Conservation (phyloP, 768 basidiomycete genomes). For the Termitomyces sp. region DNA sequence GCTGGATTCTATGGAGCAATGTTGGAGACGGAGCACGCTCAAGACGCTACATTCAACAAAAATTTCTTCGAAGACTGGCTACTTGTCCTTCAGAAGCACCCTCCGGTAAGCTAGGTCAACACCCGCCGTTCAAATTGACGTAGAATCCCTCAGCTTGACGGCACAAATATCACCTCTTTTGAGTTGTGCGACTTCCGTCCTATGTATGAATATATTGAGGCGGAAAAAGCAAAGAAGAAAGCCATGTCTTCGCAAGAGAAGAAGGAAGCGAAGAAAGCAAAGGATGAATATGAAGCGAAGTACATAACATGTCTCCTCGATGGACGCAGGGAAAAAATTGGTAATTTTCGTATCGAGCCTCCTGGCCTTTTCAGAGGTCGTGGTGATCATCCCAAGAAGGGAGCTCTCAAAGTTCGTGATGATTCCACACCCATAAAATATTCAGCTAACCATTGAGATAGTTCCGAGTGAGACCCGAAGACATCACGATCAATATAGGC, state of each 20-base stretch:
- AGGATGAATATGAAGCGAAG: slow-evolving; percentile 78
- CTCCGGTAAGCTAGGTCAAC: slow-evolving; percentile 57
- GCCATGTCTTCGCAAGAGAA: slow-evolving; percentile 79
- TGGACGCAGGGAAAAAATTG: slow-evolving; percentile 95
- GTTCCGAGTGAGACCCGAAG: slow-evolving; percentile 88
- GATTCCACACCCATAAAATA: neutral
- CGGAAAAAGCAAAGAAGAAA: slow-evolving; percentile 92
- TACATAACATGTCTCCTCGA: slow-evolving; percentile 88
- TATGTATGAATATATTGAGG: slow-evolving; percentile 90
- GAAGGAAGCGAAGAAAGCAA: slow-evolving; percentile 83
- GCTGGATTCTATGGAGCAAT: slow-evolving; percentile 94
- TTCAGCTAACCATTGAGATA: slow-evolving; percentile 23
- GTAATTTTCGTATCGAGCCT: slow-evolving; percentile 97
- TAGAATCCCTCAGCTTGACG: slow-evolving; percentile 47
- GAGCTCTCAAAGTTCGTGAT: slow-evolving; percentile 75
- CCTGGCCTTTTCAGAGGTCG: slow-evolving; percentile 98
- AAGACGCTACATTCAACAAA: slow-evolving; percentile 82
- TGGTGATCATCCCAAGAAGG: slow-evolving; percentile 98
- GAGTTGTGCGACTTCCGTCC: slow-evolving; percentile 89
- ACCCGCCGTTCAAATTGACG: neutral
- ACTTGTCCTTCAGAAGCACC: slow-evolving; percentile 68
- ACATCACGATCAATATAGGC: slow-evolving; percentile 95
- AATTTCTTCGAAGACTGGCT: slow-evolving; percentile 96
- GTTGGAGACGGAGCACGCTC: slow-evolving; percentile 87
- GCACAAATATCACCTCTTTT: slow-evolving; percentile 69